These are phyloP conservation scores for Mytilinidion resinicola DNA, from an alignment of 495 filamentous ascomycete species.

Conservation along the genomic window DNA sequence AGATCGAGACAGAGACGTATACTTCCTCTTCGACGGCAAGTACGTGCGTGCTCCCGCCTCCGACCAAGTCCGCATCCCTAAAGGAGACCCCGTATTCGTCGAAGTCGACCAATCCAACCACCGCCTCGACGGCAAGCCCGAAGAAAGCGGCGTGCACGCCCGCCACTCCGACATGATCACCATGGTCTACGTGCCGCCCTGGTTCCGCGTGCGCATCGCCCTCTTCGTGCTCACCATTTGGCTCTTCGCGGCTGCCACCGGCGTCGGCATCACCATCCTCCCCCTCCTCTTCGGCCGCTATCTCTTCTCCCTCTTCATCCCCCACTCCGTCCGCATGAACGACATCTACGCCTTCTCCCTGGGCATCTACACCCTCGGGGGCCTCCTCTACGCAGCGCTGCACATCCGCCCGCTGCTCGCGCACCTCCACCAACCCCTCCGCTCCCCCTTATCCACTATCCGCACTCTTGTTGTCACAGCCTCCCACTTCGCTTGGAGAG, in stretches of 20 bases:
- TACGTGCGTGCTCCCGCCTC: constrained; percentile 87
- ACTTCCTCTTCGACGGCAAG: constrained; percentile 66
- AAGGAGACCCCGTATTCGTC: constrained; percentile 72
- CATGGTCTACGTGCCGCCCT: constrained; percentile 82
- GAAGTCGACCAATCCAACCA: constrained; percentile 67
- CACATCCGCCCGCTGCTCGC: constrained; percentile 42
- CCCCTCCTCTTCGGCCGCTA: constrained; percentile 78
- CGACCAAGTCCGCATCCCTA: constrained; percentile 89
- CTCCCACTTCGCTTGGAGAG: constrained; percentile 10
- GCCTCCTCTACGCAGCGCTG: constrained; percentile 49
- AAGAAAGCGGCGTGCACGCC: constrained; percentile 60
- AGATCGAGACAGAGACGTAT: constrained; percentile 37
- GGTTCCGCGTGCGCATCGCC: constrained; percentile 72
- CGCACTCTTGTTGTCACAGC: constrained; percentile 9
- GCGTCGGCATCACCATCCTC: constrained; percentile 76
- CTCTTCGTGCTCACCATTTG: constrained; percentile 86
- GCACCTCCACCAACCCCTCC: constrained; percentile 29
- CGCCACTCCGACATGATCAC: constrained; percentile 60
- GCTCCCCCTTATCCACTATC: constrained; percentile 15
- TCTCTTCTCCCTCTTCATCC: constrained; percentile 63
- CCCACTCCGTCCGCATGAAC: constrained; percentile 65
- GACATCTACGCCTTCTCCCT: constrained; percentile 95
- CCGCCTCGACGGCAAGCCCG: constrained; percentile 53
- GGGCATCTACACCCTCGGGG: constrained; percentile 72
- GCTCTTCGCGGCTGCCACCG: constrained; percentile 88